Conservation (phyloP, 257 asterid species). For the Solanum chiquidenum region DNA sequence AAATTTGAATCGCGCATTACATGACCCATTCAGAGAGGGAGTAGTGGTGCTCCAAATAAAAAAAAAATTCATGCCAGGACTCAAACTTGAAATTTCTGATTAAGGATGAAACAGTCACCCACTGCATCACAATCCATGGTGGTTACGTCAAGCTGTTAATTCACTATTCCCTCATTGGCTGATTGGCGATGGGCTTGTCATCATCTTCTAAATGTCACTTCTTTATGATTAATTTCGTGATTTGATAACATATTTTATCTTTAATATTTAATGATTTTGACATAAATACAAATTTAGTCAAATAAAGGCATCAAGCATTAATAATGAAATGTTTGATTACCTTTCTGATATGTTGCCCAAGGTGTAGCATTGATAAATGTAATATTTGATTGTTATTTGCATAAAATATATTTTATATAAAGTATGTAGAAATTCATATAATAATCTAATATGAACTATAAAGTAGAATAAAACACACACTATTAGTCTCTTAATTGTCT, state of each 20-base stretch:
- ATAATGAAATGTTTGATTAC: background rate
- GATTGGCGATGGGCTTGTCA: background rate
- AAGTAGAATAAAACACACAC: background rate
- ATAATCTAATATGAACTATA: background rate
- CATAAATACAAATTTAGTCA: too few species aligned
- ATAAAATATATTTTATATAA: background rate
- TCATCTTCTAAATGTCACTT: background rate
- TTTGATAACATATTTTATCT: too few species aligned
- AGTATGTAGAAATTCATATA: background rate
- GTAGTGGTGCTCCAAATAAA: too few species aligned
- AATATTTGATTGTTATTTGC: background rate
- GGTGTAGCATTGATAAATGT: background rate
- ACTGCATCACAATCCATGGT: too few species aligned
- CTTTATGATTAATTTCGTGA: background rate
- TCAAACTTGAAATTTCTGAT: accelerated
- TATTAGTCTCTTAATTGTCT: background rate
- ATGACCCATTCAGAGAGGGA: too few species aligned
- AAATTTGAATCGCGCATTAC: accelerated
- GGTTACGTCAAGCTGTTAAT: background rate
- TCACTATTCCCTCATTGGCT: background rate
- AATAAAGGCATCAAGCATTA: background rate
- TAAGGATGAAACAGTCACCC: too few species aligned
- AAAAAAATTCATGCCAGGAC: background rate
- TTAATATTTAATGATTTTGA: background rate
- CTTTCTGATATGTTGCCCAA: background rate